phyloP scores from a whole-genome alignment of 2,329 filamentous ascomycete genomes.

The Blastomyces gilchristii region DNA sequence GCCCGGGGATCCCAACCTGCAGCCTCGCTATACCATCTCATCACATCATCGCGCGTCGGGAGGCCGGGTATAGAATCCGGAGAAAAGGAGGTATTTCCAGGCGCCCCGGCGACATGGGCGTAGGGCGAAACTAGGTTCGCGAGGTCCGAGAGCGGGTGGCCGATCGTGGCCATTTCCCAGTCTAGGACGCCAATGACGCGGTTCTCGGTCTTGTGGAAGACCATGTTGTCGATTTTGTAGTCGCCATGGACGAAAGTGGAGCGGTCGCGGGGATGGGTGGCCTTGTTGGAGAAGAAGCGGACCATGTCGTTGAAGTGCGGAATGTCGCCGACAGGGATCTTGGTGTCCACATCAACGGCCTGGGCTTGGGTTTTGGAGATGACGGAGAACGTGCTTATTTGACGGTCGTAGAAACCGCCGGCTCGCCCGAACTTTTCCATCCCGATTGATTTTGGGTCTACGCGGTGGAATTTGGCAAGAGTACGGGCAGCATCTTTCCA shows the following conservation, averaged over 20 bases:
- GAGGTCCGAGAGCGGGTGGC: slow-evolving; percentile 88
- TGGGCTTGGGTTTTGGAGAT: slow-evolving; percentile 70
- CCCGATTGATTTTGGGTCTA: slow-evolving; percentile 56
- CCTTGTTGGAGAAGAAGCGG: slow-evolving; percentile 60
- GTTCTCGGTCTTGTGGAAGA: slow-evolving; percentile 82
- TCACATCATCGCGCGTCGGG: slow-evolving; percentile 47
- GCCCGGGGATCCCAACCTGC: slow-evolving; percentile 60
- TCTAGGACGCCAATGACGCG: slow-evolving; percentile 87
- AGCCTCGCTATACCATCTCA: slow-evolving; percentile 56
- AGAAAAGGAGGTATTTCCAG: slow-evolving; percentile 44
- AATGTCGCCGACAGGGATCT: slow-evolving; percentile 65
- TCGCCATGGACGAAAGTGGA: slow-evolving; percentile 82
- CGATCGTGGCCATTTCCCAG: slow-evolving; percentile 97
- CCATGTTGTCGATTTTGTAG: slow-evolving; percentile 87
- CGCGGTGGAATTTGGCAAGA: slow-evolving; percentile 73
- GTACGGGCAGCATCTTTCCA: slow-evolving; percentile 79
- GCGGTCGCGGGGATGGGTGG: slow-evolving; percentile 64
- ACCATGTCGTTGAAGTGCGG: slow-evolving; percentile 76
- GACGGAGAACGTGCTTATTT: slow-evolving; percentile 70
- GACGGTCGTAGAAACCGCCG: slow-evolving; percentile 71
- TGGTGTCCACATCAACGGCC: slow-evolving; percentile 65
- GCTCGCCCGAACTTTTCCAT: slow-evolving; percentile 63
- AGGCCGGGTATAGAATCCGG: slow-evolving; percentile 57
- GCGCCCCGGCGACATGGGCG: slow-evolving; percentile 27
- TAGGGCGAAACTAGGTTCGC: slow-evolving; percentile 57